These are phyloP conservation scores for Candida endomychidarum DNA, from an alignment of 805 yeast species.

Conservation along the genomic window DNA sequence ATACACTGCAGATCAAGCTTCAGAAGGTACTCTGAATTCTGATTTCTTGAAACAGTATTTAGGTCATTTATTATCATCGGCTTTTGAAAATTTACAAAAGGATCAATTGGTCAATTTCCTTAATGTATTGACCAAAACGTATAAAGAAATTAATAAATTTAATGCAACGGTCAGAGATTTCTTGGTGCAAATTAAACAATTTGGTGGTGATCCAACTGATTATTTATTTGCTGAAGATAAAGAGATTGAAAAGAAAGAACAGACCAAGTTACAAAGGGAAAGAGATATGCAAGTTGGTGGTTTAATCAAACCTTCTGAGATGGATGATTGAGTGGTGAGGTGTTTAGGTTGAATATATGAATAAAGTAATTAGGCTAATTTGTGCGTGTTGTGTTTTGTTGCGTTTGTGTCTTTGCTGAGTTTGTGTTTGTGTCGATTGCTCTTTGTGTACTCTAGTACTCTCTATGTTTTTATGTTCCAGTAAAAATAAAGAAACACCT, in stretches of 20 bases:
- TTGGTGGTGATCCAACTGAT: slow-evolving; percentile 94
- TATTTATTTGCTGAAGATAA: slow-evolving; percentile 93
- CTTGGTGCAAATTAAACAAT: slow-evolving; percentile 92
- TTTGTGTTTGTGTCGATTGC: too few species aligned
- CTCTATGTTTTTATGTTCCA: too few species aligned
- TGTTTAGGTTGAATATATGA: too few species aligned
- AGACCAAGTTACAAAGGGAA: slow-evolving; percentile 68
- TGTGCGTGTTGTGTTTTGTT: too few species aligned
- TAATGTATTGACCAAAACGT: slow-evolving; percentile 69
- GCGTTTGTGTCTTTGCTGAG: too few species aligned
- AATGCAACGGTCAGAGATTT: slow-evolving; percentile 89
- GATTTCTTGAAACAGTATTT: slow-evolving; percentile 77
- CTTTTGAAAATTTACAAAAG: slow-evolving; percentile 88
- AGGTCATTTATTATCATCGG: slow-evolving; percentile 76
- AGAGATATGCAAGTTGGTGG: slow-evolving; percentile 90
- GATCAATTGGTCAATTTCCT: slow-evolving; percentile 84
- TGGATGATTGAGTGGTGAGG: slow-evolving; percentile 56
- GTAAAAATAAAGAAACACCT: too few species aligned
- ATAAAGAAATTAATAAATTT: slow-evolving; percentile 73
- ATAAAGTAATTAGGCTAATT: too few species aligned
- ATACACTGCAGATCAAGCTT: slow-evolving; percentile 76
- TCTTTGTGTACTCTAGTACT: too few species aligned
- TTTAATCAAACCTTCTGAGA: slow-evolving; percentile 87
- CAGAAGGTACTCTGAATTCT: slow-evolving; percentile 80
- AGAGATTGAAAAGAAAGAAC: slow-evolving; percentile 72